Conservation (phyloP, 176 grass and related monocot genomes). For the Panicum miliaceum region DNA sequence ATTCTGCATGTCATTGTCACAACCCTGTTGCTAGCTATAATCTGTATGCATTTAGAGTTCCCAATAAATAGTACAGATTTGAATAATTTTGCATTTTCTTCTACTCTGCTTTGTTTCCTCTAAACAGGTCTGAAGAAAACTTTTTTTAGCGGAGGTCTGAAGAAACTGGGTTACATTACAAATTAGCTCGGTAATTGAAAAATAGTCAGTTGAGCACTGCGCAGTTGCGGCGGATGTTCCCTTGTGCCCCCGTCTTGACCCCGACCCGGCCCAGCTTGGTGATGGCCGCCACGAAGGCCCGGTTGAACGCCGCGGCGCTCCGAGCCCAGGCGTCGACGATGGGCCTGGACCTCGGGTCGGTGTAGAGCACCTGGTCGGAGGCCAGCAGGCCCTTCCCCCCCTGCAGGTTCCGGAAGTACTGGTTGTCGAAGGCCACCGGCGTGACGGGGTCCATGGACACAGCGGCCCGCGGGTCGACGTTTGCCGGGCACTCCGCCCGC, state of each 20-base stretch:
- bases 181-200: not conserved
- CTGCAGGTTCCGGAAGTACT: constrained; percentile 82
- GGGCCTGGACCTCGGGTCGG: constrained; percentile 56
- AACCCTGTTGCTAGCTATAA: not conserved
- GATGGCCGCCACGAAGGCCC: constrained; percentile 56
- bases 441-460: constrained; percentile 58
- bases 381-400: constrained; percentile 62
- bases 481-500: constrained; percentile 54
- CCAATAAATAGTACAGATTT: no score
- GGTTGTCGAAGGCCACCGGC: constrained; percentile 69
- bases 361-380: constrained; percentile 70
- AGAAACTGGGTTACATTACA: not conserved
- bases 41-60: not conserved
- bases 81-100: not conserved
- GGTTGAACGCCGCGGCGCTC: constrained; percentile 46
- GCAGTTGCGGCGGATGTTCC: constrained; percentile 69
- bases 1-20: no score
- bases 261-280: constrained; percentile 72
- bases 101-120: not conserved
- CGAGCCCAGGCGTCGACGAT: constrained; percentile 57
- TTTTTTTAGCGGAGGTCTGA: no score
- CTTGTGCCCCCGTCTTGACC: constrained; percentile 58
- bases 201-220: constrained; percentile 53
- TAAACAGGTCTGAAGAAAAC: not conserved
- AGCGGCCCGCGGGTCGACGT: constrained; percentile 57